These are phyloP conservation scores for Dioscorea cayenensis DNA, from an alignment of 116 monocot genomes.

Conservation along the genomic window DNA sequence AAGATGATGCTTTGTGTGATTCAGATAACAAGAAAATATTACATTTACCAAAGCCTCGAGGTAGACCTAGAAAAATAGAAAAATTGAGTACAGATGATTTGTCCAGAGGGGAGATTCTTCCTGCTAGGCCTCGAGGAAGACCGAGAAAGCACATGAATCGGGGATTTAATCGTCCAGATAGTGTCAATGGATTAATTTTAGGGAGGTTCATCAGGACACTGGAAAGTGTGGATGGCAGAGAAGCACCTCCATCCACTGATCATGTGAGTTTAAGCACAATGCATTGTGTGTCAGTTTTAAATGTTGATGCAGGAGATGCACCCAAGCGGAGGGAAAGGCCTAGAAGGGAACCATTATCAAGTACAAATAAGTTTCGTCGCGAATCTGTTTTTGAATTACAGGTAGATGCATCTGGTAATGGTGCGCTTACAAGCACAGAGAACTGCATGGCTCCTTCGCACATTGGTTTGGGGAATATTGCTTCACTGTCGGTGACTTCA, in stretches of 20 bases:
- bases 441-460: too few relatives aligned
- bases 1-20: background rate
- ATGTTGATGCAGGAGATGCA: background rate
- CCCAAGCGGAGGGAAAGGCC: background rate
- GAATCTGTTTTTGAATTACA: background rate
- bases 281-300: background rate
- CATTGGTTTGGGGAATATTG: too few relatives aligned
- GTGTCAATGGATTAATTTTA: constrained; percentile 6
- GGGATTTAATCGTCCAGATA: background rate
- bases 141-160: constrained; percentile 12
- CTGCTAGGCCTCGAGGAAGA: constrained; percentile 15
- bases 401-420: too few relatives aligned
- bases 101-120: background rate
- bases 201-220: constrained; percentile 3
- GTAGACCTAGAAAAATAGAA: constrained; percentile 18
- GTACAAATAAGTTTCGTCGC: background rate
- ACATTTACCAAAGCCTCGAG: constrained; percentile 5
- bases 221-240: background rate
- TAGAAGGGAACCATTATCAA: background rate
- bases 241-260: background rate
- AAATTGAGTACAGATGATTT: background rate
- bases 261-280: background rate
- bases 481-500: background rate
- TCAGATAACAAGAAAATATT: background rate
- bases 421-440: too few relatives aligned